Evolutionary conservation across 2,329 filamentous ascomycete genomes (phyloP), one percentile per base, ranked within the genome.

Genomic region (Purpureocillium lavendulum): DNA sequence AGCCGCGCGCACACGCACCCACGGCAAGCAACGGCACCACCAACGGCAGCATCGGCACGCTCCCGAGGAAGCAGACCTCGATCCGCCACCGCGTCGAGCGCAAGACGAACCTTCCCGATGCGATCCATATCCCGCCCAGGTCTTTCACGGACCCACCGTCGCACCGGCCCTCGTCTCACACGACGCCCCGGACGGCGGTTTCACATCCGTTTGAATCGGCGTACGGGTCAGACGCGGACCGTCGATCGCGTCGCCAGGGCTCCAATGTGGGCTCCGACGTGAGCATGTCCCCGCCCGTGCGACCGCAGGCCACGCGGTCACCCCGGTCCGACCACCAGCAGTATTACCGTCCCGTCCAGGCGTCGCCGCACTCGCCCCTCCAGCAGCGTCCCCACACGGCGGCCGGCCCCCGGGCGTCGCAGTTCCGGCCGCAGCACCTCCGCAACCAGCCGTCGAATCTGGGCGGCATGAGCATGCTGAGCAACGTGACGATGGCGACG

Each of bases 331-430:
- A 64, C 38, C 50, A 61, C 8, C 57, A 58, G 32, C 77, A 80
- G 45, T 73, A 67, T 47, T 82, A 80, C 57, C 73, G 71, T 10
- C 77, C 78, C 0, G 77, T 82, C 2, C 71, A 71, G 33, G 77
- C 77, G 12, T 79, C 71, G 33, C 77, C 77, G 4, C 72, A 82
- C 48, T 82, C 77, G 5, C 77, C 78, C 11, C 59, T 82, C 2
- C 77, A 81, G 54, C 75, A 75, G 51, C 62, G 69, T 26, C 75
- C 71, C 21, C 75, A 73, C 57, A 81, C 69, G 14, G 65, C 75
- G 2, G 69, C 41, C 44, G 43, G 40, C 47, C 49, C 44, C 49
- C 64, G 50, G 39, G 55, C 35, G 57, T 56, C 28, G n/a, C 41
- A 43, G 5, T 26, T 32, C 35, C 59, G 64, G 28, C 51, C 61